phyloP scores from a whole-genome alignment of 2,329 filamentous ascomycete genomes.

The Alternaria panax region DNA sequence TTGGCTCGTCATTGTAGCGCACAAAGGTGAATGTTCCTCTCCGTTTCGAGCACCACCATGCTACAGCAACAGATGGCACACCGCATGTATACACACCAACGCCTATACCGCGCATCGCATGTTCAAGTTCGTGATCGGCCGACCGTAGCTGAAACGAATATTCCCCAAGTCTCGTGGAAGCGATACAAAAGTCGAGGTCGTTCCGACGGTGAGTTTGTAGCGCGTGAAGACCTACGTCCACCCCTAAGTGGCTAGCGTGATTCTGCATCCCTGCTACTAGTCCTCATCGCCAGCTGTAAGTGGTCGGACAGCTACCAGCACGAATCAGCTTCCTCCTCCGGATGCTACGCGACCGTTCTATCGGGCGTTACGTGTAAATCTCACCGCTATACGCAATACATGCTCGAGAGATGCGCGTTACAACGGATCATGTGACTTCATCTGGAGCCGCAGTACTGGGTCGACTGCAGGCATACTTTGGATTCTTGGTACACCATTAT shows the following conservation, averaged over 20 bases:
- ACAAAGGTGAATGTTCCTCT: constrained; percentile 9
- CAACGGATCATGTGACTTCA: constrained; percentile 28
- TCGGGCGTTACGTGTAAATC: constrained; percentile 26
- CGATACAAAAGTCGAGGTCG: constrained; percentile 13
- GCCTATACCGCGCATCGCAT: constrained; percentile 21
- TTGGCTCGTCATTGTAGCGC: neutral
- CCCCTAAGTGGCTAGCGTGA: constrained; percentile 22
- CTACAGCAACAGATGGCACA: constrained; percentile 9
- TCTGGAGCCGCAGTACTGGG: constrained; percentile 16
- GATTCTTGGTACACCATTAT: neutral
- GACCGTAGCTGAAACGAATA: constrained; percentile 3
- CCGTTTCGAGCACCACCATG: constrained; percentile 14
- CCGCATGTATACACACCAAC: constrained; percentile 11
- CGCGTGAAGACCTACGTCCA: constrained; percentile 24
- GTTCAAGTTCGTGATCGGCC: constrained; percentile 10
- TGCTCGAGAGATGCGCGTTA: constrained; percentile 14
- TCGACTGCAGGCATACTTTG: constrained; percentile 4
- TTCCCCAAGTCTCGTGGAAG: neutral
- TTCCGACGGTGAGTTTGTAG: constrained; percentile 33
- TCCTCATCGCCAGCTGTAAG: constrained; percentile 20
- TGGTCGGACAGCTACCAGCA: constrained; percentile 15
- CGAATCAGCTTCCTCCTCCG: constrained; percentile 25
- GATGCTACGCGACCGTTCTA: constrained; percentile 16
- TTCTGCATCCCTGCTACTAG: constrained; percentile 16
- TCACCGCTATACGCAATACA: constrained; percentile 33